These are phyloP conservation scores for Acer campestre DNA, from an alignment of 345 rosid species.

Conservation along the genomic window DNA sequence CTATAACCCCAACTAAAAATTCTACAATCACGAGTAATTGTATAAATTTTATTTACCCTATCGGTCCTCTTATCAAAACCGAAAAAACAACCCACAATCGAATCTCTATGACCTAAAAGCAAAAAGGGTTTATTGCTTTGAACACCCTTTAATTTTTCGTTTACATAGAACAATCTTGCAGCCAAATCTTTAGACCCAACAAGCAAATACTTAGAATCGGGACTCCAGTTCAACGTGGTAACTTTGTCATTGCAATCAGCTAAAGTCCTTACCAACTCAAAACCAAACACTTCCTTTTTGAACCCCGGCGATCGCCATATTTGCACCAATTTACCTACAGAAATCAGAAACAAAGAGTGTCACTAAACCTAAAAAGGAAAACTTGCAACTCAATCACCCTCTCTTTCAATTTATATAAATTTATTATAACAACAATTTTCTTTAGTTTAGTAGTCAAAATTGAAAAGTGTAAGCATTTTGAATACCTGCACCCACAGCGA, in stretches of 20 bases:
- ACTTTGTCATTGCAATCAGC: conserved; percentile 75
- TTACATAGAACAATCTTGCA: conserved; percentile 68
- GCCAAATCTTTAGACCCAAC: conserved; percentile 89
- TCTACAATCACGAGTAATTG: conserved; percentile 76
- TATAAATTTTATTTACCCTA: conserved; percentile 57
- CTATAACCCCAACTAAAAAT: conserved; percentile 73
- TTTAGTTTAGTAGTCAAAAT: neutral
- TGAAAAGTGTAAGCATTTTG: neutral
- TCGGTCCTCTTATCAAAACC: conserved; percentile 67
- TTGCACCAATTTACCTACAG: conserved; percentile 77
- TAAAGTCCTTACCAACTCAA: conserved; percentile 73
- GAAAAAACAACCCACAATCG: conserved; percentile 85
- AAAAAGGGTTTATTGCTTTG: conserved; percentile 63
- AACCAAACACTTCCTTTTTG: conserved; percentile 67
- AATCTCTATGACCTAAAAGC: conserved; percentile 87
- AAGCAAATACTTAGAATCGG: conserved; percentile 71
- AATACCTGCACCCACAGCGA: conserved; percentile 79
- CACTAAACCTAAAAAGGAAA: neutral
- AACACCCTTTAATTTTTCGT: conserved; percentile 55
- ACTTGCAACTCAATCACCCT: neutral
- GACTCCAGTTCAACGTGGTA: conserved; percentile 72
- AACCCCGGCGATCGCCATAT: conserved; percentile 92
- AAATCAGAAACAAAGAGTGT: neutral
- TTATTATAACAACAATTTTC: neutral
- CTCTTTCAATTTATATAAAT: neutral